Evolutionary conservation across 2,329 filamentous ascomycete species (phyloP).

Genomic region (Colletotrichum sp.): DNA sequence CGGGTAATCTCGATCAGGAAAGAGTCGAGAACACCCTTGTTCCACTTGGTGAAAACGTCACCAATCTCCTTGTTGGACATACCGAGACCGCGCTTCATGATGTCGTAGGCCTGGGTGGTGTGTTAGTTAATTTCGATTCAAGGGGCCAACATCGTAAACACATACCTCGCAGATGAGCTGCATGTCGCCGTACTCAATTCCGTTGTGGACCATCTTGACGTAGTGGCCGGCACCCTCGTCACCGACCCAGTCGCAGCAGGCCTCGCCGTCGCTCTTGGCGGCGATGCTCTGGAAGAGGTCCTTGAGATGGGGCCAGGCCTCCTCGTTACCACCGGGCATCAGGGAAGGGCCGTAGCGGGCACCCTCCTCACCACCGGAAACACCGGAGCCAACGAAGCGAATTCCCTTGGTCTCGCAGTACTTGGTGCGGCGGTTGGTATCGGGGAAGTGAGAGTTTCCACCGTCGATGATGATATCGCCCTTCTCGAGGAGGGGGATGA

Average conservation of each 20-base stretch:
- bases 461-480: constrained; percentile 99
- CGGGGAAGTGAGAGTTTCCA: constrained; percentile 98
- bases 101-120: constrained; percentile 86
- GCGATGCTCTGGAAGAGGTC: constrained; percentile 98
- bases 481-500: constrained; percentile 80
- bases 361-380: constrained; percentile 99
- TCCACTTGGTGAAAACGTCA: constrained; percentile 94
- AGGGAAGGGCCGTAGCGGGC: constrained; percentile 95
- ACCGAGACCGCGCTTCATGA: constrained; percentile 97
- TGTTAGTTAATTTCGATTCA: constrained; percentile 19
- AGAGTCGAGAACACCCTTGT: constrained; percentile 97
- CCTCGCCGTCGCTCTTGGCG: constrained; percentile 95
- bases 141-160: not conserved
- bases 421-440: constrained; percentile 95
- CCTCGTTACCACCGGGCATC: constrained; percentile 99
- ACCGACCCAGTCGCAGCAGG: constrained; percentile 99
- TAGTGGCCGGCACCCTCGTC: constrained; percentile 99
- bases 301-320: constrained; percentile 98
- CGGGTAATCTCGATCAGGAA: constrained; percentile 99
- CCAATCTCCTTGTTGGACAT: constrained; percentile 93
- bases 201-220: constrained; percentile 99
- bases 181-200: constrained; percentile 99
- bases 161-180: constrained; percentile 98
- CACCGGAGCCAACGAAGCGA: constrained; percentile 94
- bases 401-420: constrained; percentile 89